Evolutionary conservation across 352 stramenopile species (phyloP).

Genomic region (Phytophthora multivora): DNA sequence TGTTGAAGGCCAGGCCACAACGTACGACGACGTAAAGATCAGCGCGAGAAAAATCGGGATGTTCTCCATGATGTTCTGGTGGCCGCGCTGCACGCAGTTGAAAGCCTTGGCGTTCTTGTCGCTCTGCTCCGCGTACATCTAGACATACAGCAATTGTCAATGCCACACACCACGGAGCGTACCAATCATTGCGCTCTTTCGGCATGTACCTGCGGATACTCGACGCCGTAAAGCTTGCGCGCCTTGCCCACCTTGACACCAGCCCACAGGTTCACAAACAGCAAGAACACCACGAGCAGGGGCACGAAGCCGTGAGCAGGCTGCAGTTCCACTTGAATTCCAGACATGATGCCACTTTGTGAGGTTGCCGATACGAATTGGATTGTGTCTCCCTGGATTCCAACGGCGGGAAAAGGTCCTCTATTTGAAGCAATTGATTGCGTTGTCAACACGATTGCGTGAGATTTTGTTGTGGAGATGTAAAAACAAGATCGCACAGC

Average conservation of each 20-base stretch:
- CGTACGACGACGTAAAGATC: slow-evolving; percentile 63
- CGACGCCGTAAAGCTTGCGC: slow-evolving; percentile 14
- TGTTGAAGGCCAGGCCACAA: not conserved
- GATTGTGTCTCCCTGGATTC: not conserved
- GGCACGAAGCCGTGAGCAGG: slow-evolving; percentile 16
- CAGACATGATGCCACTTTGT: slow-evolving; percentile 1
- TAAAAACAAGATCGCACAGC: too few relatives aligned
- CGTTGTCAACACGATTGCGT: not conserved
- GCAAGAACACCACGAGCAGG: slow-evolving; percentile 11
- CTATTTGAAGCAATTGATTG: not conserved
- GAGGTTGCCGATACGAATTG: not conserved
- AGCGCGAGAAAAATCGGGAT: slow-evolving; percentile 68
- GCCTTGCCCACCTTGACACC: slow-evolving; percentile 4
- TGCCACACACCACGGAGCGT: not conserved
- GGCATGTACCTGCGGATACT: slow-evolving; percentile 11
- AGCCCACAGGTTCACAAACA: slow-evolving; percentile 16
- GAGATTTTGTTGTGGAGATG: not conserved
- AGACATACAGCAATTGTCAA: slow-evolving; percentile 5
- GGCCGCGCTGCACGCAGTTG: slow-evolving; percentile 91
- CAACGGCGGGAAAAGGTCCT: not conserved
- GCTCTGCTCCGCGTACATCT: slow-evolving; percentile 90
- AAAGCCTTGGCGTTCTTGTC: slow-evolving; percentile 90
- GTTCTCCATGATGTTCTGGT: slow-evolving; percentile 94
- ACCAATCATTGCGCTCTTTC: not conserved
- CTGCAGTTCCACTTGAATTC: slow-evolving; percentile 12